Evolutionary conservation across 2,329 filamentous ascomycete genomes (phyloP).

Genomic region (Ophiocordyceps australis): DNA sequence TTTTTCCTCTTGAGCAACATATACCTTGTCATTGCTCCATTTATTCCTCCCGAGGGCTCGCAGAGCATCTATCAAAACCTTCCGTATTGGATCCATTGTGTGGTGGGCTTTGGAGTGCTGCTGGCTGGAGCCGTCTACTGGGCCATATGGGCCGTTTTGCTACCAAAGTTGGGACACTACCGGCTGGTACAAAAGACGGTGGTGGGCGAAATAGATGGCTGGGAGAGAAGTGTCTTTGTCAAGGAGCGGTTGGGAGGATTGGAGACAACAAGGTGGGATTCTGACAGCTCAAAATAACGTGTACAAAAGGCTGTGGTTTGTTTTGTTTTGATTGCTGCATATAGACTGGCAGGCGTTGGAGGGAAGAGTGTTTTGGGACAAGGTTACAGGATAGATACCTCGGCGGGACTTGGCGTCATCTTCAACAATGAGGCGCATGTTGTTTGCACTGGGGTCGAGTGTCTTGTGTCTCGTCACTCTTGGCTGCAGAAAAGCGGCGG

Average conservation of each 20-base stretch:
- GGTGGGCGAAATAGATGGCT: conserved; percentile 40
- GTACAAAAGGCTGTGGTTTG: background rate
- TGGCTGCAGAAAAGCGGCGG: no score
- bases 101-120: conserved; percentile 37
- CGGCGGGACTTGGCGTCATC: no score
- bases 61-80: conserved; percentile 34
- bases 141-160: conserved; percentile 32
- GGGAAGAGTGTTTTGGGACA: no score
- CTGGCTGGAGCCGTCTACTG: conserved; percentile 33
- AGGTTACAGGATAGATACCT: no score
- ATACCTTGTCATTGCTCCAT: conserved; percentile 41
- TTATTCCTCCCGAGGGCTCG: conserved; percentile 29
- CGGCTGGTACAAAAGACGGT: conserved; percentile 34
- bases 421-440: no score
- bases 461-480: no score
- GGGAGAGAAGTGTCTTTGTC: conserved; percentile 38
- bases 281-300: background rate
- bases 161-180: conserved; percentile 33
- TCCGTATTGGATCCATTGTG: conserved; percentile 39
- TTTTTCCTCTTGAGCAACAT: conserved; percentile 45
- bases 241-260: conserved; percentile 17
- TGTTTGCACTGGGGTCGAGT: no score
- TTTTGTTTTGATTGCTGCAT: background rate
- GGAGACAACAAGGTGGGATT: no score
- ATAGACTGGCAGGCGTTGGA: no score